phyloP scores from a whole-genome alignment of 2,329 filamentous ascomycete genomes.

The Diaporthe ampelina region DNA sequence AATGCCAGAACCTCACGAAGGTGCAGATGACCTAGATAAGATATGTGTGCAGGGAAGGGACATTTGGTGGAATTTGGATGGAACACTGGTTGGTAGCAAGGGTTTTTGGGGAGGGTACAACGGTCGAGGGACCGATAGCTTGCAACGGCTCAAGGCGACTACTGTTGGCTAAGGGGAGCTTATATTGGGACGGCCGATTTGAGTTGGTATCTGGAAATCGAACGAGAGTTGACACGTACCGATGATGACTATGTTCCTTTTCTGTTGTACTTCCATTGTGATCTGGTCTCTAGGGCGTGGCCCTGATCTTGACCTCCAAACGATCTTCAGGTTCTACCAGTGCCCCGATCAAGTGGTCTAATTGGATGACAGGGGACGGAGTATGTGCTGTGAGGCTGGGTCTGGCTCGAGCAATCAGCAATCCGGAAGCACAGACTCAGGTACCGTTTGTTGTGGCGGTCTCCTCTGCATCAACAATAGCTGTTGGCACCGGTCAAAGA shows the following conservation, averaged over 20 bases:
- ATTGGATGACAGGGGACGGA: conserved; percentile 11
- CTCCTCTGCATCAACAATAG: background rate
- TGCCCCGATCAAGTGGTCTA: background rate
- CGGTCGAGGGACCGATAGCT: background rate
- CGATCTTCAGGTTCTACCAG: background rate
- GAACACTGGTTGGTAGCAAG: conserved; percentile 5
- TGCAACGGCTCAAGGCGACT: conserved; percentile 7
- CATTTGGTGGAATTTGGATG: background rate
- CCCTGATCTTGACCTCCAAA: background rate
- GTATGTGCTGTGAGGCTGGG: background rate
- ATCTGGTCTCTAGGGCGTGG: background rate
- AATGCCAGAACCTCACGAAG: background rate
- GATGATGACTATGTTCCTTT: conserved; percentile 65
- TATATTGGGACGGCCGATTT: background rate
- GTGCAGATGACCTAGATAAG: background rate
- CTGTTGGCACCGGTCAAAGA: background rate
- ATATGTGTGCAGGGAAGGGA: conserved; percentile 13
- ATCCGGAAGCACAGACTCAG: conserved; percentile 11
- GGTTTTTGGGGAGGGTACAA: conserved; percentile 5
- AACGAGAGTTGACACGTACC: conserved; percentile 46
- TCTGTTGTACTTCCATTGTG: conserved; percentile 46
- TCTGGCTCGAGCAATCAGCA: conserved; percentile 1
- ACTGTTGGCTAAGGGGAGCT: conserved; percentile 2
- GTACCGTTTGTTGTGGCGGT: background rate
- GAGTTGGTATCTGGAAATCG: conserved; percentile 8